A percentile compares a stretch with the other conserved stretches of the same genome.
Evolutionary conservation across 139 green algal species (phyloP).

Genomic region (Haematococcus sp.): DNA sequence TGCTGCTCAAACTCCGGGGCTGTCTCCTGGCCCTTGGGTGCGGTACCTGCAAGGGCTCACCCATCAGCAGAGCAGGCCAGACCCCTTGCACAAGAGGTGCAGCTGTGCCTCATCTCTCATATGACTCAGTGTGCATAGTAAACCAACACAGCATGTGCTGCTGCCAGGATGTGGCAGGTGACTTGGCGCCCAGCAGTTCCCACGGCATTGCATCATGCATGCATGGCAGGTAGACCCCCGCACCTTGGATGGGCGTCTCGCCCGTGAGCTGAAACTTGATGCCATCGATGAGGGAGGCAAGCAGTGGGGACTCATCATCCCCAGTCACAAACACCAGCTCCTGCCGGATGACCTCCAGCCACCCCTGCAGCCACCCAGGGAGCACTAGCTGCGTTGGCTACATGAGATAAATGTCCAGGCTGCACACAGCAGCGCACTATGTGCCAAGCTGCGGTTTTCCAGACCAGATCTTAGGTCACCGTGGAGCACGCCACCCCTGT

Average conservation of each 20-base stretch:
- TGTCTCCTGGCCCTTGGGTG: neutral
- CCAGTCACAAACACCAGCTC: conserved; percentile 43
- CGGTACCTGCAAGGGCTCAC: neutral
- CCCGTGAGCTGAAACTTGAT: conserved; percentile 19
- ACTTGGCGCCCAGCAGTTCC: too few species aligned
- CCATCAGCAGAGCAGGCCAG: too few species aligned
- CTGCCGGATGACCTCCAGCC: conserved; percentile 44
- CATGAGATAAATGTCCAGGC: too few species aligned
- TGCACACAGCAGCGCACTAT: neutral
- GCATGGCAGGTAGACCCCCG: too few species aligned
- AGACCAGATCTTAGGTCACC: too few species aligned
- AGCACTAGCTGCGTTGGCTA: too few species aligned
- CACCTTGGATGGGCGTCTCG: conserved; percentile 12
- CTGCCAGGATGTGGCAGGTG: too few species aligned
- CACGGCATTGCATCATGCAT: too few species aligned
- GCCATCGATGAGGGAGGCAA: conserved; percentile 6
- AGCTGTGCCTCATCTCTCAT: too few species aligned
- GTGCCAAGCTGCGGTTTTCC: neutral
- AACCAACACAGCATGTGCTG: too few species aligned
- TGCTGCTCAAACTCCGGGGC: conserved; percentile 11
- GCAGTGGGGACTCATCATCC: neutral
- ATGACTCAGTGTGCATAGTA: too few species aligned
- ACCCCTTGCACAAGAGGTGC: too few species aligned
- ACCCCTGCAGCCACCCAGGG: conserved; percentile 17
- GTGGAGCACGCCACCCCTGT: neutral